Base-by-base conservation (phyloP, 2,329 filamentous ascomycete genomes). In the Colletotrichum abscissum region DNA sequence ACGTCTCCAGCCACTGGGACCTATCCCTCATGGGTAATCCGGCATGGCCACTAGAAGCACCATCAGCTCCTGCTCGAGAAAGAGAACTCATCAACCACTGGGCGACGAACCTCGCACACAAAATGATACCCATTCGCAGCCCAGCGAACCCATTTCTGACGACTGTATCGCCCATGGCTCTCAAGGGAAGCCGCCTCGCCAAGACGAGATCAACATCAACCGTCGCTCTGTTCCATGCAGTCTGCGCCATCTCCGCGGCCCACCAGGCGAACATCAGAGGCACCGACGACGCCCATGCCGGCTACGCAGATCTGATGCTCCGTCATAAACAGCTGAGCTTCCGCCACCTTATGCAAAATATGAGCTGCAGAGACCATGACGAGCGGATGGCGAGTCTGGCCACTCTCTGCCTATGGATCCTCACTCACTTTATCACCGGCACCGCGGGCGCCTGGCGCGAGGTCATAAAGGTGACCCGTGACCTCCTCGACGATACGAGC, bases 341-440 rank as follows among this genome's bases (percentile, higher is more conserved):
- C 35, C 49, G 42, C 22, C 67, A 70, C 26, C 60, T 70, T n/a
- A 70, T 70, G 59, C 26, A 28, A 16, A 70, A 65, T 12, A 46
- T 70, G 12, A 22, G 33, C 5, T 16, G 38, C 28, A 35, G 26
- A 6, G 67, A 65, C 4, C 54, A 58, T 22, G 55, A 65, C 38
- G 60, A 70, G 24, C 60, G 38, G n/a, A 59, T 70, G 67, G 67
- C 67, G 9, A 55, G 55, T 30, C 46, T 70, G 2, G 33, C 60
- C 6, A 70, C 67, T 11, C 42, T 70, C 5, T 70, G 67, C 11
- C n/a, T 70, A 3, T 70, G 67, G 62, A 22, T 65, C 4, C 62
- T 60, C 22, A 65, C 46, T 4, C 67, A 70, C 26, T 70, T 65
- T 42, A 19, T 70, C 67, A 70, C 54, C 54, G 67, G 67, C n/a